Evolutionary conservation across 2,329 filamentous ascomycete genomes (phyloP).

Genomic region (Stemphylium beticola): DNA sequence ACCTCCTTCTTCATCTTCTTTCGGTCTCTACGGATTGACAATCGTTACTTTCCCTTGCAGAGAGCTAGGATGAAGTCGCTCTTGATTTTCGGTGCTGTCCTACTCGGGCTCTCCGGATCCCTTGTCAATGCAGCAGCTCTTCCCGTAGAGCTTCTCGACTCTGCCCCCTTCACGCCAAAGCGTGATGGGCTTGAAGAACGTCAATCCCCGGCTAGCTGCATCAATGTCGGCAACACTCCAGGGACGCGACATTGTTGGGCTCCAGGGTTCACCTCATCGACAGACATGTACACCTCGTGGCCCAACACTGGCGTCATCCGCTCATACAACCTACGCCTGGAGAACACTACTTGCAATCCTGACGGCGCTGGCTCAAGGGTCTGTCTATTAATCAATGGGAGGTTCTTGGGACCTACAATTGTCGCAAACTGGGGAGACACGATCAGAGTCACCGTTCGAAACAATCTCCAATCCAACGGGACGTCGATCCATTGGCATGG

Average conservation of each 20-base stretch:
- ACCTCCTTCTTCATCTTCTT: not conserved
- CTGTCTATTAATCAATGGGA: constrained; percentile 52
- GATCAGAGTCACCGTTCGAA: constrained; percentile 57
- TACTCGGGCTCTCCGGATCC: constrained; percentile 26
- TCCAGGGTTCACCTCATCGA: constrained; percentile 47
- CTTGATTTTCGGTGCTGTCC: constrained; percentile 21
- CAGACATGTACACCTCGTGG: constrained; percentile 51
- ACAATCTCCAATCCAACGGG: constrained; percentile 62
- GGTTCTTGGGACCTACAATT: constrained; percentile 67
- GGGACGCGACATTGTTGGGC: constrained; percentile 50
- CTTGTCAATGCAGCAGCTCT: constrained; percentile 26
- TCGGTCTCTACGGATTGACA: constrained; percentile 9
- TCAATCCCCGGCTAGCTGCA: constrained; percentile 18
- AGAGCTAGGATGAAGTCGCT: constrained; percentile 32
- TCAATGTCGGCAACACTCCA: constrained; percentile 44
- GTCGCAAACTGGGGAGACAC: constrained; percentile 56
- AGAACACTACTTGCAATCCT: constrained; percentile 51
- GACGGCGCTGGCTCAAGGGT: constrained; percentile 47
- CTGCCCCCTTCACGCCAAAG: constrained; percentile 13
- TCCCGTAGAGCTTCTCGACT: constrained; percentile 19
- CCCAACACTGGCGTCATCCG: constrained; percentile 46
- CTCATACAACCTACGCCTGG: constrained; percentile 46
- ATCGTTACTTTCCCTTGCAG: not conserved
- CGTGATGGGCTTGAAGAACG: constrained; percentile 22
- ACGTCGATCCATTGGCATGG: constrained; percentile 70